These are phyloP conservation scores for Eucalyptus curtisii DNA, from an alignment of 345 rosid species.

Conservation along the genomic window DNA sequence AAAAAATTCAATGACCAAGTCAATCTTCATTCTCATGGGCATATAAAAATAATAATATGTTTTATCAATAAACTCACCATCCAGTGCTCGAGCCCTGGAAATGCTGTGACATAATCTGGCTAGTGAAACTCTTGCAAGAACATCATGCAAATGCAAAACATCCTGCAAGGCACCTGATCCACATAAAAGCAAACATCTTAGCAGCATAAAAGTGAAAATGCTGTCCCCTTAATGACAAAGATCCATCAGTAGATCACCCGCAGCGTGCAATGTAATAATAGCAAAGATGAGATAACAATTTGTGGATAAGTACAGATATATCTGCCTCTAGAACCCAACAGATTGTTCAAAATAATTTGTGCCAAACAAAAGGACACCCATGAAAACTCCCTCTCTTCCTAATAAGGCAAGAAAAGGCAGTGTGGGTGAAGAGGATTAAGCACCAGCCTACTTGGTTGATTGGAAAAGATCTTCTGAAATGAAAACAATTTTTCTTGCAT, in stretches of 20 bases:
- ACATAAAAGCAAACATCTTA: slow-evolving; percentile 1
- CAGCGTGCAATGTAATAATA: not conserved
- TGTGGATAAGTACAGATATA: not conserved
- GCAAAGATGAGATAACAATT: not conserved
- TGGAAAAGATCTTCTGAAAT: not conserved
- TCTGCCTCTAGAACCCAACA: not conserved
- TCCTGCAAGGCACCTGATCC: slow-evolving; percentile 94
- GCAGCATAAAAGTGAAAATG: not conserved
- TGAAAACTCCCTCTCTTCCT: not conserved
- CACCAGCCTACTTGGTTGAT: not conserved
- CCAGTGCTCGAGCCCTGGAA: slow-evolving; percentile 87
- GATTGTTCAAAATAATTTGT: not conserved
- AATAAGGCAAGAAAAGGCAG: not conserved
- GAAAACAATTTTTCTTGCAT: not conserved
- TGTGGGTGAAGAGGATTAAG: not conserved
- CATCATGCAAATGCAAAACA: slow-evolving; percentile 98
- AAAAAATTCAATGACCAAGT: slow-evolving; percentile 5
- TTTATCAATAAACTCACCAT: slow-evolving; percentile 43
- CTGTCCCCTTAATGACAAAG: not conserved
- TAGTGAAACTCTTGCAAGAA: slow-evolving; percentile 93
- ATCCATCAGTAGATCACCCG: not conserved
- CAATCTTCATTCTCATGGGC: not conserved
- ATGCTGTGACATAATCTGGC: slow-evolving; percentile 88
- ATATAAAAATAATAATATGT: not conserved
- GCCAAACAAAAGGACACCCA: not conserved